Conservation (phyloP, 108 stramenopile genomes). For the Cyclostephanos invisitatus region DNA sequence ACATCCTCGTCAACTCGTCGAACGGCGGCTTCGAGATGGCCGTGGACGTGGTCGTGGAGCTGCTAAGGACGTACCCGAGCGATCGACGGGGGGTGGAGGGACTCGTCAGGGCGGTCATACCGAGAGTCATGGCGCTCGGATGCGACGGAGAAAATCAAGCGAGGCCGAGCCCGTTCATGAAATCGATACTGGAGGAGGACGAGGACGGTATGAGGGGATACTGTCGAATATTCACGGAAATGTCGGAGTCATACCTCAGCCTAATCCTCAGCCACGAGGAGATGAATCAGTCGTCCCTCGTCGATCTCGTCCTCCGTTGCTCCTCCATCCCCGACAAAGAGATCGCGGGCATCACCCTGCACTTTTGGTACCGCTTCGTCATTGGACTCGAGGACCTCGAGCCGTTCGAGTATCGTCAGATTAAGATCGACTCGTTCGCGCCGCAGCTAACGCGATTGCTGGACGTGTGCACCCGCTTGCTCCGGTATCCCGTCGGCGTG, state of each 20-base stretch:
- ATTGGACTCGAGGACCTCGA: slow-evolving; percentile 74
- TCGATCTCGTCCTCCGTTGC: slow-evolving; percentile 78
- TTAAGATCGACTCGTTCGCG: slow-evolving; percentile 73
- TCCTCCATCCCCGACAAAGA: slow-evolving; percentile 70
- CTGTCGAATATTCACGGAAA: slow-evolving; percentile 91
- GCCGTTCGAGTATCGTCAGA: slow-evolving; percentile 79
- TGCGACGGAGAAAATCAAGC: not conserved
- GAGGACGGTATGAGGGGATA: slow-evolving; percentile 85
- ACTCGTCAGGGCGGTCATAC: slow-evolving; percentile 74
- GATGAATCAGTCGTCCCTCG: slow-evolving; percentile 60
- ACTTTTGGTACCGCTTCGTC: slow-evolving; percentile 93
- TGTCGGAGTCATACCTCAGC: slow-evolving; percentile 94
- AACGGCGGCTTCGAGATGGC: slow-evolving; percentile 72
- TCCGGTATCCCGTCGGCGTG: slow-evolving; percentile 71
- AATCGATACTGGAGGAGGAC: slow-evolving; percentile 61
- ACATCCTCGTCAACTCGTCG: slow-evolving; percentile 34
- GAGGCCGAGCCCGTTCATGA: slow-evolving; percentile 27
- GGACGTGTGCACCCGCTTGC: slow-evolving; percentile 58
- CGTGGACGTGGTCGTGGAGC: slow-evolving; percentile 87
- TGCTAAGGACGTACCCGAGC: slow-evolving; percentile 77
- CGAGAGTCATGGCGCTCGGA: slow-evolving; percentile 64
- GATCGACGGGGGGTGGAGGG: slow-evolving; percentile 51
- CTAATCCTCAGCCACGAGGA: slow-evolving; percentile 68
- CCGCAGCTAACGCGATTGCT: slow-evolving; percentile 64
- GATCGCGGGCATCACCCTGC: slow-evolving; percentile 84